Base-by-base conservation (phyloP, 2,329 filamentous ascomycete species). In the Colletotrichum noveboracense region DNA sequence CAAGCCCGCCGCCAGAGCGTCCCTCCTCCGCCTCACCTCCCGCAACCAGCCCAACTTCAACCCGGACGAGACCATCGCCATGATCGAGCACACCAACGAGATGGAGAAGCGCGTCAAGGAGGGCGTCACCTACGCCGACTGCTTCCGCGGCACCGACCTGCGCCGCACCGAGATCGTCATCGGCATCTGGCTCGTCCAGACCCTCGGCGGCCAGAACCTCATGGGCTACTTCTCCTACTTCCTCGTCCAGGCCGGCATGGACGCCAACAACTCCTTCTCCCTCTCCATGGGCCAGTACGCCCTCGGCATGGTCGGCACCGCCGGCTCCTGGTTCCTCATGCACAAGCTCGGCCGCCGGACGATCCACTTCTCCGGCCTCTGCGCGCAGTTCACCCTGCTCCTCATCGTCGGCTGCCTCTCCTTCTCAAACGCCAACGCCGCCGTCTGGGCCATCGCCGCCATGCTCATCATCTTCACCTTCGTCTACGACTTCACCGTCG, bases 81-180 rank as follows among this genome's bases (percentile, higher is more conserved):
- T 91, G 87, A 90, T 91, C 79, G 84, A 87, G 43, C 86, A 91
- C 76, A 91, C 89, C 8, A 88, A 91, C 76, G 85, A 87, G 79
- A 80, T 88, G 71, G 88, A 90, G 78, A 86, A 86, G 78, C 78
- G 82, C 26, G 76, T 85, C 60, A 85, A 85, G 9, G 82, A 83
- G 9, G 88, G 89, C 2, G 84, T 86, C 0, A 83, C 79, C 0
- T 91, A 90, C 78, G 76, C 77, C 16, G 88, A 91, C 79, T 89
- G 88, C 79, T 91, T 92, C 84, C 86, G 83, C 43, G 88, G 88
- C 7, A 78, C 86, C 34, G 87, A 92, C 78, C 82, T 88, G 1
- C 86, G 88, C n/a, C 84, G 90, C 21, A 90, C 89, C 8, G 88
- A 90, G 78, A 88, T 91, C 34, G 88, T 89, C 1, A 82, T 88